These are phyloP conservation scores for Astrephomene gubernaculifera DNA, from an alignment of 139 green algal species.

Conservation along the genomic window DNA sequence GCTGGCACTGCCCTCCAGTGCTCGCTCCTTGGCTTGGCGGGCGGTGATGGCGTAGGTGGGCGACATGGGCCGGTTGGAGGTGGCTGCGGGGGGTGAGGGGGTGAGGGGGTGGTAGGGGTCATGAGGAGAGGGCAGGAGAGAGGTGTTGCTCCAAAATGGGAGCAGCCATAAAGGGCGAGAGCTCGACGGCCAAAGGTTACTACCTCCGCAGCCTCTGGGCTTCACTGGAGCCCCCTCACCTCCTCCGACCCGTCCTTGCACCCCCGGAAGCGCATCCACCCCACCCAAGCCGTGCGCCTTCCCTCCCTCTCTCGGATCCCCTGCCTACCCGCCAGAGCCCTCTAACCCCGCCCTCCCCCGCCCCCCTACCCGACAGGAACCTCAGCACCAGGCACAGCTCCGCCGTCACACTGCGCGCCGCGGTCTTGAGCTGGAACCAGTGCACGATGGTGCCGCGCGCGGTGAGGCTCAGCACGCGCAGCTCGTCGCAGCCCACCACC, in stretches of 20 bases:
- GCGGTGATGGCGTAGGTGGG: constrained; percentile 41
- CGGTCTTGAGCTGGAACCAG: constrained; percentile 51
- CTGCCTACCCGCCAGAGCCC: background rate
- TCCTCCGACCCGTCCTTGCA: no score
- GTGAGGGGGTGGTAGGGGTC: background rate
- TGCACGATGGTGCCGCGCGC: constrained; percentile 56
- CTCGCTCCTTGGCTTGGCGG: constrained; percentile 27
- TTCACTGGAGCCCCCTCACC: no score
- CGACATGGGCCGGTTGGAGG: constrained; percentile 37
- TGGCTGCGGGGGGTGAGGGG: constrained; percentile 16
- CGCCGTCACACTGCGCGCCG: constrained; percentile 28
- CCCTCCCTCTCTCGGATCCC: background rate
- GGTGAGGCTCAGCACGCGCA: constrained; percentile 43
- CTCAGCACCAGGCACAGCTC: constrained; percentile 60
- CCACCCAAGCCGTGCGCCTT: no score
- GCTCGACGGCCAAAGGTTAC: no score
- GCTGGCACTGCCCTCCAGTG: constrained; percentile 3
- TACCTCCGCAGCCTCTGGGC: no score
- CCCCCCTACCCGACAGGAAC: constrained; percentile 52
- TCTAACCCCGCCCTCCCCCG: background rate
- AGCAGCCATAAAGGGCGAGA: no score
- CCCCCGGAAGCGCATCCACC: no score
- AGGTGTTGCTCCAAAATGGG: no score
- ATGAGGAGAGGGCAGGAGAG: background rate
- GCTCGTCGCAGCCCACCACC: constrained; percentile 49